Base-by-base conservation (phyloP, 345 rosid genomes). In the Kandelia obovata region DNA sequence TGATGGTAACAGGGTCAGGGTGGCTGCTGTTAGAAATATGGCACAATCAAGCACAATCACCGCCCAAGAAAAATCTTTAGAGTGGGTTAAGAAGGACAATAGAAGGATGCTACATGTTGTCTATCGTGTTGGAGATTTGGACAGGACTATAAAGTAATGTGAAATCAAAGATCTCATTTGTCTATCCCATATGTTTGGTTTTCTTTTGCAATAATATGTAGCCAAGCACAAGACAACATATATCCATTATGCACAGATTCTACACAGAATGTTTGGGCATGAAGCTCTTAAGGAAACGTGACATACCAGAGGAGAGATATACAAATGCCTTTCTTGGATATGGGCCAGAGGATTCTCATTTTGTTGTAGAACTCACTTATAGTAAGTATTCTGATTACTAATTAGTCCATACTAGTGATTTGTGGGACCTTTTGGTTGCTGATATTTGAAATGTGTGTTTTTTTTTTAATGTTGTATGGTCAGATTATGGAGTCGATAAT, bases 251-350 rank as follows among this genome's bases (percentile, higher is more conserved):
- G 15, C 80, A 74, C 75, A 95, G 99, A 75, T 95, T 95, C 74
- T 92, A 92, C 75, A 95, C 94, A 1, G 98, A 92, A 73, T 95
- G 99, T 83, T 77, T 95, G 61, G 98, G 99, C 60, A 95, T 95
- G 99, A 95, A 95, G 90, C 85, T 95, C 69, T 78, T 95, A 51
- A 81, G 99, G 13, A 95, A 95, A 76, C 97, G 97, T 61, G 99
- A 95, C 76, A 89, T 95, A 76, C 98, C 99, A 0, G 99, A 95
- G 82, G 99, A 95, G 77, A 95, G 87, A 74, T 92, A 95, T 71
- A 88, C 91, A 0, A 95, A 95, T 83, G 99, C 97, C 20, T 95
- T 95, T 68, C 99, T 95, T 67, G 99, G 99, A 70, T 95, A 90
- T 82, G 99, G 99, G 28, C 96, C 98, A 3, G 98, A 95, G 76